Evolutionary conservation across 345 rosid species (phyloP), one percentile per base, ranked within the genome.

Genomic region (Syzygium oleosum): DNA sequence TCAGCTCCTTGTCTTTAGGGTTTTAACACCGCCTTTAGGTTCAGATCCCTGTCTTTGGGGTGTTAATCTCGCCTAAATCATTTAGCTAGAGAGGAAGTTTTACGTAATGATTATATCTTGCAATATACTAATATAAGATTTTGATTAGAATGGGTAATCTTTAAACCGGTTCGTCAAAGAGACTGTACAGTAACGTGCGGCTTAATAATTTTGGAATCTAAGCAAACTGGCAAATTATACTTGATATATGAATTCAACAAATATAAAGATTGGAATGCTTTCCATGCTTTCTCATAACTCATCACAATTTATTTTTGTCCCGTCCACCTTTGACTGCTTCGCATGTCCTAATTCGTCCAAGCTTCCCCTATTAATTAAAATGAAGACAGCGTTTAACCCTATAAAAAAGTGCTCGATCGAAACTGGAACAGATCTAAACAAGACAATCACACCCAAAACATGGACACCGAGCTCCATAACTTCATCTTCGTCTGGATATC

Each of bases 401-500:
- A 29, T 12, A 12, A 59, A 56, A 5, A 56, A 56, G 61, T 23
- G 61, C 16, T 27, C 17, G 7, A 27, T 59, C 17, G 27, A 5
- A 59, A 27, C 68, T 27, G 12, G 29, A 27, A 27, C 31, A 59
- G 68, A 27, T 14, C 31, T 27, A 59, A 12, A 27, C 68, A 12
- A 59, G 68, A 59, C 68, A n/a, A 27, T 12, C 68, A 27, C 68
- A 27, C 68, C 68, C 29, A 25, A 59, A 27, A n/a, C 31, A 88
- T 88, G 87, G 88, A 86, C 19, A 87, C 86, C 12, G 92, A 88
- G 86, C 5, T 87, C 23, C 25, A 59, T 16, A 86, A 86, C 73
- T 79, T 88, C 80, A 2, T 86, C 59, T 41, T 88, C 80, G 91
- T 91, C 23, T 88, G 91, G 91, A 65, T 87, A 43, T 73, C 88